Base-by-base conservation (phyloP, 2,329 filamentous ascomycete species). In the Diaporthe nobilis region DNA sequence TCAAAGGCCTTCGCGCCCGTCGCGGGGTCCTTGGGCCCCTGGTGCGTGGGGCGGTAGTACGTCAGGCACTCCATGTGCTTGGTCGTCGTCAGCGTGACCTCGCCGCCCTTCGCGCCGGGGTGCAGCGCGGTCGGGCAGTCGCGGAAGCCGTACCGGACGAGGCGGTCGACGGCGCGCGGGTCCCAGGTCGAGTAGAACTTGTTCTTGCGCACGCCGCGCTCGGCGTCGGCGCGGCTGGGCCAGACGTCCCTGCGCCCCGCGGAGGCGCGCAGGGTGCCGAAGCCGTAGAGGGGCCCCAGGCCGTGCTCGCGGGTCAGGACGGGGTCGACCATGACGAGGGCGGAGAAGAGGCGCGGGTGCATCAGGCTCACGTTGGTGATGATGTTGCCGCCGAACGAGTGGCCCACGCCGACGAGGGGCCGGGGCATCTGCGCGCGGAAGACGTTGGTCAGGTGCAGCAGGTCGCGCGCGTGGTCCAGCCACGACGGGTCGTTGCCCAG, bases 61-160 rank as follows among this genome's bases (percentile, higher is more conserved):
- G 92, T 95, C 81, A 95, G 93, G 74, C 97, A 94, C 86, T 98
- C 95, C 82, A 98, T 95, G 83, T 98, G 94, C 80, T 96, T 95
- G 0, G 95, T 93, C 0, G 96, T 98, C 2, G 91, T 90, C 3
- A 97, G 88, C 0, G 95, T 96, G 1, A 95, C 93, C 47, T 88
- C 84, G 31, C 82, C 82, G 71, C 78, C 68, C 17, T 81, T 81
- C 10, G 78, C 75, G 1, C 86, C 79, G 0, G 91, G 90, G 81
- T 91, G 90, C 22, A 92, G 80, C 10, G 81, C 80, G 0, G 94
- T 95, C 2, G 94, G 94, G 2, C 92, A 87, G 22, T 93, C 89
- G n/a, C 94, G 90, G n/a, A 98, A 85, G 17, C 95, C 96, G 81
- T 94, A 88, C 75, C 90, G 79, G 60, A 95, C 84, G 92, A 94